Percentiles rank a stretch among this genome's conserved stretches.
phyloP scores from a whole-genome alignment of 225 moss, liverwort and hornwort genomes.

The Anthoceros angustus region DNA sequence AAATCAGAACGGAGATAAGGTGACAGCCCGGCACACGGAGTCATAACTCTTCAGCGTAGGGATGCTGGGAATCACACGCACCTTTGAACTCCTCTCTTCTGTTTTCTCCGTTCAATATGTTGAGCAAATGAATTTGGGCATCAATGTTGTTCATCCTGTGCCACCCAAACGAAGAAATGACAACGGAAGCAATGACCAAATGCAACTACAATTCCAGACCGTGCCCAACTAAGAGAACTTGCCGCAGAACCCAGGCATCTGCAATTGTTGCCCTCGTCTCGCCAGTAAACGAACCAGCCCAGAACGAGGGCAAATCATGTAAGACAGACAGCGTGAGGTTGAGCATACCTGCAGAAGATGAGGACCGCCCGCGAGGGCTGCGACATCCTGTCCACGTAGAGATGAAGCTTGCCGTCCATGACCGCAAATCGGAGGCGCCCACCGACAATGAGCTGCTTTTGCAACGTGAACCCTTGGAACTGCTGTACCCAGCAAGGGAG shows the following conservation, averaged over 20 bases:
- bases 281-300: too few species aligned
- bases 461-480: neutral
- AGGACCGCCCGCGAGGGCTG: slow-evolving; percentile 37
- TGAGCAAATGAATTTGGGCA: slow-evolving; percentile 24
- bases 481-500: neutral
- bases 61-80: slow-evolving; percentile 10
- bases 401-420: slow-evolving; percentile 13
- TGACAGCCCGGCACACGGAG: neutral
- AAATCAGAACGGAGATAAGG: neutral
- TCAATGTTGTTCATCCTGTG: slow-evolving; percentile 49
- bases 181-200: neutral
- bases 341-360: slow-evolving; percentile 34
- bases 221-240: too few species aligned
- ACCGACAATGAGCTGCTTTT: neutral
- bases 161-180: neutral
- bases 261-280: too few species aligned
- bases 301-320: too few species aligned
- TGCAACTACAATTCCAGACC: neutral
- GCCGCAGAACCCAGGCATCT: too few species aligned
- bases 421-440: neutral
- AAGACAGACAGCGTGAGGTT: neutral
- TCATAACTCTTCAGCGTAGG: neutral
- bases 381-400: slow-evolving; percentile 38
- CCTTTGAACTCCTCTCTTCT: slow-evolving; percentile 39
- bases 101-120: slow-evolving; percentile 18